Evolutionary conservation across 169 alveolate species (phyloP), one percentile per base, ranked within the genome.

Genomic region (Theileria parva): DNA sequence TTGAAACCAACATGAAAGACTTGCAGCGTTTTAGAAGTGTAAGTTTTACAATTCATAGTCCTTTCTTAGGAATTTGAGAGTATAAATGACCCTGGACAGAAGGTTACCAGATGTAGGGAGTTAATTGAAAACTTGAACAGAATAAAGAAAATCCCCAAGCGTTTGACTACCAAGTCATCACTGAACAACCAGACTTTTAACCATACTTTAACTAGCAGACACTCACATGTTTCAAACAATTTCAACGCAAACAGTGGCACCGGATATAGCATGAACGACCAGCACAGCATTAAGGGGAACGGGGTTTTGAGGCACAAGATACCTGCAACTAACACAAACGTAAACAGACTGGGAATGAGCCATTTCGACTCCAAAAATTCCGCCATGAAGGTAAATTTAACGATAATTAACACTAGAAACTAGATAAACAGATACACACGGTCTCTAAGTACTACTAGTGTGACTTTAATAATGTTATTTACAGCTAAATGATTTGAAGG

Each of bases 1-100:
- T 57, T 57, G 66, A 57, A 25, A 57, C 66, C 15, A 57, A 57
- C 66, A 57, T 57, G 27, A 57, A 57, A 19, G 66, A 57, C 27
- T 25, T 57, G 66, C 66, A 57, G n/a, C 28, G 66, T 21, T 57
- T 57, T 17, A 57, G 34, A 13, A 44, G 27, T 57, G 66, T 57
- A 57, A 11, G 66, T 57, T 21, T 19, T 57, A 57, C 30, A 19
- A 21, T 11, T 44, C 28, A 11, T 57, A 57, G 15, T 57, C 11
- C n/a, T 25, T 21, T 57, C n/a, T 21, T 25, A 57, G 66, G 66
- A 57, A 19, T 57, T 57, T 57, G 66, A 57, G 34, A 57, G 3
- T 5, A 8, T 57, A n/a, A 57, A 57, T 17, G 66, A 57, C 66
- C 66, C 66, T 11, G 66, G 66, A 57, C 37, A 21, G 8, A 57